A percentile compares a stretch with the other conserved stretches of the same genome.
These are phyloP conservation scores for Boehmeria nivea DNA, from an alignment of 306 rosid genomes.

Conservation along the genomic window DNA sequence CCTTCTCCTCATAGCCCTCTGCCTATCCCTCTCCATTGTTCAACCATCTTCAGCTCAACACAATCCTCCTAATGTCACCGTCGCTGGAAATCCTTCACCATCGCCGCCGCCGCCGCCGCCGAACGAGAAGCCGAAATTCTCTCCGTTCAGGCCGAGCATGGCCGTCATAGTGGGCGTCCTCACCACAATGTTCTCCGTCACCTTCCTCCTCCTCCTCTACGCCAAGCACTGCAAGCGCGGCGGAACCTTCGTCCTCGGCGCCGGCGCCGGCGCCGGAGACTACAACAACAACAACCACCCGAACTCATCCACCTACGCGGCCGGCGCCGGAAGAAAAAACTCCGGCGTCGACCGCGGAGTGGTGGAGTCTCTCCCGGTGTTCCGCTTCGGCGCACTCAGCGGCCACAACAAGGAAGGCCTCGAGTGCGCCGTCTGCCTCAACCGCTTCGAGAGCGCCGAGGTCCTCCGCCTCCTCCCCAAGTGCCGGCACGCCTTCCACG, in stretches of 20 bases:
- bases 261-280: neutral
- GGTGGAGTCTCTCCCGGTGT: conserved; percentile 70
- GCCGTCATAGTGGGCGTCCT: conserved; percentile 42
- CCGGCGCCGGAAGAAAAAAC: conserved; percentile 37
- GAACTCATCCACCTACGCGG: neutral
- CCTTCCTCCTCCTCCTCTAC: conserved; percentile 71
- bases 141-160: conserved; percentile 51
- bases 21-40: neutral
- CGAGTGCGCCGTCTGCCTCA: conserved; percentile 82
- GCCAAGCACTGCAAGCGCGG: conserved; percentile 56
- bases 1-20: neutral
- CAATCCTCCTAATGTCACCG: neutral
- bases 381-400: conserved; percentile 56
- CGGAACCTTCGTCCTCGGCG: neutral
- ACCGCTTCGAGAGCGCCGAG: conserved; percentile 51
- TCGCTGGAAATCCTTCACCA: conserved; percentile 6
- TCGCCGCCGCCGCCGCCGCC: too few species aligned
- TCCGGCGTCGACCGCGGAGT: conserved; percentile 72
- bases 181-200: conserved; percentile 52
- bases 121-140: neutral
- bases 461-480: conserved; percentile 76
- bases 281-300: neutral
- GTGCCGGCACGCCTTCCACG: conserved; percentile 90
- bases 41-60: neutral
- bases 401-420: conserved; percentile 55